Percentiles rank a stretch among this genome's conserved stretches.
Conservation (phyloP, 495 filamentous ascomycete species). For the Monascus purpureus region DNA sequence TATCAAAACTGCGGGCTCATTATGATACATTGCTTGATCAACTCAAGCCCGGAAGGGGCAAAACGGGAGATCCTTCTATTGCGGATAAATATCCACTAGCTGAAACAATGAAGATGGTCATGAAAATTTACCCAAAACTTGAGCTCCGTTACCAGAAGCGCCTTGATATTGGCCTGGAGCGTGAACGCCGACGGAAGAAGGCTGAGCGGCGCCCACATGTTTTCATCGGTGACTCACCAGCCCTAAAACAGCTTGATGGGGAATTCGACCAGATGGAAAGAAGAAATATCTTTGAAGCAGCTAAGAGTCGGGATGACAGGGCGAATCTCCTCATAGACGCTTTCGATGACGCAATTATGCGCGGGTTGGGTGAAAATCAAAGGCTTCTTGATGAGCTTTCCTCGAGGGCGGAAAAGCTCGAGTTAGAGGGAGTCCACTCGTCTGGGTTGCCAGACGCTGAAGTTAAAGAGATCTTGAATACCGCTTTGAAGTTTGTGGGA, state of each 20-base stretch:
- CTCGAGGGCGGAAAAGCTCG: slow-evolving; percentile 23
- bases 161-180: slow-evolving; percentile 36
- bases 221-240: slow-evolving; percentile 33
- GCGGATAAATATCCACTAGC: slow-evolving; percentile 23
- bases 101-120: slow-evolving; percentile 32
- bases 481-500: slow-evolving; percentile 24
- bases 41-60: slow-evolving; percentile 29
- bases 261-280: slow-evolving; percentile 41
- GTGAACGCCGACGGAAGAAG: slow-evolving; percentile 37
- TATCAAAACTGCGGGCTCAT: slow-evolving; percentile 35
- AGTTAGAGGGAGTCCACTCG: slow-evolving; percentile 16
- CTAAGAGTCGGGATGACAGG: slow-evolving; percentile 33
- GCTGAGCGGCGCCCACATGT: slow-evolving; percentile 37
- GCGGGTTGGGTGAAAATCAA: slow-evolving; percentile 38
- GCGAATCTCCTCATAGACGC: slow-evolving; percentile 40
- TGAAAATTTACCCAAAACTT: slow-evolving; percentile 31
- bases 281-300: slow-evolving; percentile 35
- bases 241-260: slow-evolving; percentile 33
- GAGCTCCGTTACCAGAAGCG: slow-evolving; percentile 37
- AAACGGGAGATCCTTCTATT: slow-evolving; percentile 16
- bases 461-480: slow-evolving; percentile 31
- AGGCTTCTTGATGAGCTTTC: slow-evolving; percentile 36
- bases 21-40: slow-evolving; percentile 31
- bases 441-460: slow-evolving; percentile 24
- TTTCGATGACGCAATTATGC: slow-evolving; percentile 37